Percentiles rank a stretch among this genome's conserved stretches.
Conservation (phyloP, 2,329 filamentous ascomycete genomes). For the Simplicillium aogashimaense region DNA sequence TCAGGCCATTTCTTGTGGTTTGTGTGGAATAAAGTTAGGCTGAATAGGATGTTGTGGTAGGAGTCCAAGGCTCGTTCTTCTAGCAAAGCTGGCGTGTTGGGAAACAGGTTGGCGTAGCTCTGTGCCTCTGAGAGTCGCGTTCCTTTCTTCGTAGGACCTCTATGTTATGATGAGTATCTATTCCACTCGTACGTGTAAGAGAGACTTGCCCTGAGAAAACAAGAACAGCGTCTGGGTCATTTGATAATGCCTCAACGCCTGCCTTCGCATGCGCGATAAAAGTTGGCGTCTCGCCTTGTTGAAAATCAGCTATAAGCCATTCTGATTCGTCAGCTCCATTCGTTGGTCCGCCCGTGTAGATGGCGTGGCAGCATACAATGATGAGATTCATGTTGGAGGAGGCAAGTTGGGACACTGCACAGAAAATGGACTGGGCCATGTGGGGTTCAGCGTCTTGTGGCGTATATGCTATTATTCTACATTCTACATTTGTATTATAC, state of each 20-base stretch:
- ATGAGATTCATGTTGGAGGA: slow-evolving; percentile 42
- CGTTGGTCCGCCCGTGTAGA: slow-evolving; percentile 54
- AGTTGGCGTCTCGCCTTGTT: slow-evolving; percentile 66
- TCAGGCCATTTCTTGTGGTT: slow-evolving; percentile 39
- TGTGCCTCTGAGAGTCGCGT: slow-evolving; percentile 49
- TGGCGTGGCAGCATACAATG: slow-evolving; percentile 76
- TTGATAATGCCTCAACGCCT: slow-evolving; percentile 44
- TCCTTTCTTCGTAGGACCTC: slow-evolving; percentile 52
- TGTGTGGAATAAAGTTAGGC: slow-evolving; percentile 42
- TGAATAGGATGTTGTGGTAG: slow-evolving; percentile 76
- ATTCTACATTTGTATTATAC: slow-evolving; percentile 13
- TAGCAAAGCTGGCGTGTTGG: slow-evolving; percentile 37
- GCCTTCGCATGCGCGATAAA: slow-evolving; percentile 67
- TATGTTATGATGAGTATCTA: slow-evolving; percentile 16
- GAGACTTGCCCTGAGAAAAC: slow-evolving; percentile 60
- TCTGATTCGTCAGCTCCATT: slow-evolving; percentile 45
- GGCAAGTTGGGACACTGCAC: no score
- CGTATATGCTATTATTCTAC: slow-evolving; percentile 1
- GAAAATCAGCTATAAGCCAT: slow-evolving; percentile 70
- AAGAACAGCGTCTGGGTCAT: slow-evolving; percentile 39
- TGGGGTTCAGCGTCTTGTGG: neutral
- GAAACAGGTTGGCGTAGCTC: slow-evolving; percentile 49
- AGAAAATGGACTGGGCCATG: no score
- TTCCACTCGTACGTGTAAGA: neutral
- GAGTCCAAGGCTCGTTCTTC: slow-evolving; percentile 75